Evolutionary conservation across 75 land plant species (phyloP).

Genomic region (Selaginella moellendorffii): DNA sequence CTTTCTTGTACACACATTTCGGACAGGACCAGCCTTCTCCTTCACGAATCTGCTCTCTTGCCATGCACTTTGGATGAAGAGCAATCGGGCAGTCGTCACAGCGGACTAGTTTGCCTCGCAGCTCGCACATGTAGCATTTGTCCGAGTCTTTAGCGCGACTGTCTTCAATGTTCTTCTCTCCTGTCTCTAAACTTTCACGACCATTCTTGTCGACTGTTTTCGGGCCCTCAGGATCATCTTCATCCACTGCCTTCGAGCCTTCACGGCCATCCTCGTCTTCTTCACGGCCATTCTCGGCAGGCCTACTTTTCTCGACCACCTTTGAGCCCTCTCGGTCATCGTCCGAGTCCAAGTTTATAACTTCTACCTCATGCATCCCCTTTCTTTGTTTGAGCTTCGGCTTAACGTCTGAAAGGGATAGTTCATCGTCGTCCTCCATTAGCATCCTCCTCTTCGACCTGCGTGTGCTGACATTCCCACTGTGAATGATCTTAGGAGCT

Average conservation of each 20-base stretch:
- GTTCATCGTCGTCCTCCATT: background rate
- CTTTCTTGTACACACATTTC: background rate
- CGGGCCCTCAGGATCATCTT: background rate
- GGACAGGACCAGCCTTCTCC: background rate
- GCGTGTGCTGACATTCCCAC: background rate
- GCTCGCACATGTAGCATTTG: background rate
- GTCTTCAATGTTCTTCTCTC: too few species aligned
- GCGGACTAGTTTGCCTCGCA: background rate
- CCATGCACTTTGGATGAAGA: background rate
- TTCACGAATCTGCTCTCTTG: background rate
- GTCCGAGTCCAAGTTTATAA: background rate
- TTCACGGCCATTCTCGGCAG: background rate
- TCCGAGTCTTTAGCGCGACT: too few species aligned
- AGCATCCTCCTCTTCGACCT: background rate
- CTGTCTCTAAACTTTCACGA: too few species aligned
- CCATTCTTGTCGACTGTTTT: background rate
- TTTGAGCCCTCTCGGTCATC: background rate
- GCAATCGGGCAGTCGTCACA: background rate
- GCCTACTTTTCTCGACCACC: background rate
- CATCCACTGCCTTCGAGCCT: too few species aligned
- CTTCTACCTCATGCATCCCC: background rate
- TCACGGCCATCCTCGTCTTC: background rate
- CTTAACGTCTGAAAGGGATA: background rate
- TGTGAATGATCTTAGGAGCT: too few species aligned
- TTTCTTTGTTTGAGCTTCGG: too few species aligned